Evolutionary conservation across 306 rosid species (phyloP), one percentile per base, ranked within the genome.

Genomic region (Vachellia collinsii): DNA sequence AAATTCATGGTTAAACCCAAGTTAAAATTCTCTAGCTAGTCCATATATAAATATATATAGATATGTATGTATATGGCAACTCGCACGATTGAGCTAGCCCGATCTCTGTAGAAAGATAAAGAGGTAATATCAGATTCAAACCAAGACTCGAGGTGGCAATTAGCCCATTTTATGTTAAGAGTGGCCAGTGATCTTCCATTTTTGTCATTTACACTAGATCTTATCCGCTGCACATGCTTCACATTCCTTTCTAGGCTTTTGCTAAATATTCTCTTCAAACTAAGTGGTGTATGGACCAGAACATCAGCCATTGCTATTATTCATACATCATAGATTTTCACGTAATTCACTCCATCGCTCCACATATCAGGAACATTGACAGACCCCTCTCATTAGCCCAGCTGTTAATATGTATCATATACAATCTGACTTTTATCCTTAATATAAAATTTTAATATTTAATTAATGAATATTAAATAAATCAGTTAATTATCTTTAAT

Each of bases 11-110:
- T 56, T 56, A 73, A 80, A 80, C 46, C 68, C 46, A 63, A 46
- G 78, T 80, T 80, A 77, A 70, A 83, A 85, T 78, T 80, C 83
- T 80, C 51, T 63, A 14, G 41, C 42, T 63, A 79, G 80, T 50
- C 82, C 84, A 80, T 58, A 9, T 22, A 58, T 58, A 58, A 29
- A 29, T 29, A 58, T 58, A 58, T n/a, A n/a, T n/a, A n/a, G n/a
- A n/a, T n/a, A n/a, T n/a, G n/a, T n/a, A n/a, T n/a, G n/a, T n/a
- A n/a, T n/a, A 22, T 39, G 72, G 90, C 83, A 77, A 80, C 88
- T 85, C 85, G 72, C 85, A 29, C 34, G 34, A 29, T 0, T 29
- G 81, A 79, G 72, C 64, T 82, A 76, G 68, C 59, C 66, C 76
- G 5, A 42, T 75, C 71, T 80, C 74, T 65, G 82, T 72, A 38